A percentile compares a stretch with the other conserved stretches of the same genome.
Evolutionary conservation across 2,329 filamentous ascomycete genomes (phyloP).

Genomic region (Furcasterigmium furcatum): DNA sequence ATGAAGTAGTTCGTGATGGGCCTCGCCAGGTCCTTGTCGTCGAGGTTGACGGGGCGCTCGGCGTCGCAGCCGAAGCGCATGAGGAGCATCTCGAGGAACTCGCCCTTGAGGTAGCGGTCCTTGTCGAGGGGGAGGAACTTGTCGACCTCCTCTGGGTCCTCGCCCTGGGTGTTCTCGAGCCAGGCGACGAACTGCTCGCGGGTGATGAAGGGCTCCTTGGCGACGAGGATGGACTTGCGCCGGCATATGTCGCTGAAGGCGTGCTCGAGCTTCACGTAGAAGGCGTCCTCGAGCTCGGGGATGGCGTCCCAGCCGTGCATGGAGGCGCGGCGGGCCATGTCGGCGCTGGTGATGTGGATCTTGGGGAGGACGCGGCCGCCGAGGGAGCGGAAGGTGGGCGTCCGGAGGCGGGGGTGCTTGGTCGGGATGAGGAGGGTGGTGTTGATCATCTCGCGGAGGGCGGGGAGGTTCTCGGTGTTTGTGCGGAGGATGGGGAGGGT

Average conservation of each 20-base stretch:
- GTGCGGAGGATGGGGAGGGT: constrained; percentile 37
- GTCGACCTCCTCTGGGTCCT: constrained; percentile 21
- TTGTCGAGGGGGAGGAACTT: constrained; percentile 25
- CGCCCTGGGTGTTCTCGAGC: constrained; percentile 46
- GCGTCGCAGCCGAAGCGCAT: constrained; percentile 40
- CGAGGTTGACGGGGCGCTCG: constrained; percentile 32
- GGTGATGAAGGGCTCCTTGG: constrained; percentile 23
- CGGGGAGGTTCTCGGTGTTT: constrained; percentile 22
- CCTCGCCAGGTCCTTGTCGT: constrained; percentile 55
- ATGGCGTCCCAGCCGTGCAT: constrained; percentile 12
- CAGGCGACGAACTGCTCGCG: constrained; percentile 42
- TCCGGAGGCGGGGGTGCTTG: constrained; percentile 13
- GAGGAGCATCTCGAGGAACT: constrained; percentile 49
- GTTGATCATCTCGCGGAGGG: constrained; percentile 28
- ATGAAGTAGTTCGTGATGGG: constrained; percentile 90
- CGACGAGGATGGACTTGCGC: constrained; percentile 19
- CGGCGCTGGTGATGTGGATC: constrained; percentile 17
- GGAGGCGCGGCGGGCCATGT: constrained; percentile 10
- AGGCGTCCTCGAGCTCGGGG: constrained; percentile 8
- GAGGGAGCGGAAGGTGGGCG: neutral
- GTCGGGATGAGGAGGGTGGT: constrained; percentile 24
- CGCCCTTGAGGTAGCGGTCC: constrained; percentile 39
- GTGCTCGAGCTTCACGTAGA: constrained; percentile 35
- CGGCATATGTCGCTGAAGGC: constrained; percentile 44
- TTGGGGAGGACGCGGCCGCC: constrained; percentile 6